phyloP scores from a whole-genome alignment of 1,284 basidiomycete species.

The Trichosporon inkin region DNA sequence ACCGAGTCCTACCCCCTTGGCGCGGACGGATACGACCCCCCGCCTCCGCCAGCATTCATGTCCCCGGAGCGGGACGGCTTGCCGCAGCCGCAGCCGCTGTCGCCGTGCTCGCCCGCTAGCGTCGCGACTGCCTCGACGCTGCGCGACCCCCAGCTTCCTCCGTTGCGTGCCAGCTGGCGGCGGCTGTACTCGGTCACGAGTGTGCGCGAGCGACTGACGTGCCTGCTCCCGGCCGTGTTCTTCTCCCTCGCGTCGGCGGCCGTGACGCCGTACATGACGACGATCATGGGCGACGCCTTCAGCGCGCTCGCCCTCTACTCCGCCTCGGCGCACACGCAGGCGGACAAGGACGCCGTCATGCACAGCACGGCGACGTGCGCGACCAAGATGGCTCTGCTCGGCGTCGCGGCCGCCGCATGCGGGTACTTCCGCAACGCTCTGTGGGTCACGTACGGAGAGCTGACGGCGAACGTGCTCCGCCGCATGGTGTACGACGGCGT shows the following conservation, averaged over 20 bases:
- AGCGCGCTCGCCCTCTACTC: slow-evolving; percentile 65
- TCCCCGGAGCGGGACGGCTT: background rate
- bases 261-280: slow-evolving; percentile 89
- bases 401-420: slow-evolving; percentile 64
- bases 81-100: background rate
- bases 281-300: slow-evolving; percentile 80
- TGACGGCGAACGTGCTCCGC: slow-evolving; percentile 67
- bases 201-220: slow-evolving; percentile 55
- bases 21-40: background rate
- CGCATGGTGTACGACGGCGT: slow-evolving; percentile 67
- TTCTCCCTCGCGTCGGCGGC: slow-evolving; percentile 68
- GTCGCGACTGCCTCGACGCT: background rate
- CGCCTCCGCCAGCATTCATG: background rate
- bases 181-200: slow-evolving; percentile 66
- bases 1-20: background rate
- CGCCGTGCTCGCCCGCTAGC: background rate
- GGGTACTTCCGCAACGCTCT: slow-evolving; percentile 70
- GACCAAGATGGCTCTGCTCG: slow-evolving; percentile 68
- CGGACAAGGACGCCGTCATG: slow-evolving; percentile 59
- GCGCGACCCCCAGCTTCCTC: slow-evolving; percentile 10
- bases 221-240: slow-evolving; percentile 68
- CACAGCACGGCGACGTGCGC: slow-evolving; percentile 57
- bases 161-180: slow-evolving; percentile 55
- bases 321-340: slow-evolving; percentile 34
- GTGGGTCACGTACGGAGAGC: slow-evolving; percentile 87